phyloP scores from a whole-genome alignment of 2,329 filamentous ascomycete genomes.

The Ascocoryne sarcoides region DNA sequence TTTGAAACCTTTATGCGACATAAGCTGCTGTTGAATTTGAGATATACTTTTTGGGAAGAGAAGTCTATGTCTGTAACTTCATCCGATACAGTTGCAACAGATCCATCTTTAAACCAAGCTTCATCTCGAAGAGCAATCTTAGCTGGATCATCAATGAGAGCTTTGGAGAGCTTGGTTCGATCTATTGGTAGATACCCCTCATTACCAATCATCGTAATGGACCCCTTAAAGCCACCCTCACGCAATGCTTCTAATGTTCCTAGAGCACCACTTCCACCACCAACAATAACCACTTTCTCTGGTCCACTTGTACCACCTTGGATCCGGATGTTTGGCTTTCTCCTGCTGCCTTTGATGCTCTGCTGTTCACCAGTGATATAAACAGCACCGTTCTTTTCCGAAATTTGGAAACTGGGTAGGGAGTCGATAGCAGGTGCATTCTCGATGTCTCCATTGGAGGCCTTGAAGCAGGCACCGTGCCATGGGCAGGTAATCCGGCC shows the following conservation, averaged over 20 bases:
- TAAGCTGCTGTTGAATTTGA: too few relatives aligned
- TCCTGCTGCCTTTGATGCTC: slow-evolving; percentile 65
- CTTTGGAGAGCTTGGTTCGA: slow-evolving; percentile 91
- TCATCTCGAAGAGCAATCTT: slow-evolving; percentile 72
- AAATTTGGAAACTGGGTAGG: slow-evolving; percentile 72
- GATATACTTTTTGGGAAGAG: slow-evolving; percentile 42
- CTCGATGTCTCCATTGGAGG: slow-evolving; percentile 84
- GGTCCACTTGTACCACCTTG: slow-evolving; percentile 37
- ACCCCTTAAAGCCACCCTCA: slow-evolving; percentile 68
- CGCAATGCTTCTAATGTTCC: slow-evolving; percentile 77
- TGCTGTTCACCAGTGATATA: slow-evolving; percentile 77
- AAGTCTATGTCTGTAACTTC: slow-evolving; percentile 74
- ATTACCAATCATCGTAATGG: slow-evolving; percentile 72
- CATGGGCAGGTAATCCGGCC: slow-evolving; percentile 88
- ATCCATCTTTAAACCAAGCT: slow-evolving; percentile 63
- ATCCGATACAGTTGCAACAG: slow-evolving; percentile 48
- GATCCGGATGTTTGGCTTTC: slow-evolving; percentile 68
- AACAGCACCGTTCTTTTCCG: slow-evolving; percentile 72
- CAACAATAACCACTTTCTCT: slow-evolving; percentile 74
- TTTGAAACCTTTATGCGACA: too few relatives aligned
- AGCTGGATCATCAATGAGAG: slow-evolving; percentile 68
- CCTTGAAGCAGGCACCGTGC: slow-evolving; percentile 96
- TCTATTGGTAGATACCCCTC: slow-evolving; percentile 87
- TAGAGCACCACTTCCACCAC: slow-evolving; percentile 76
- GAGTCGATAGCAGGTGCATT: slow-evolving; percentile 85